Evolutionary conservation across 2,329 filamentous ascomycete species (phyloP).

Genomic region (Sclerotinia sclerotiorum): DNA sequence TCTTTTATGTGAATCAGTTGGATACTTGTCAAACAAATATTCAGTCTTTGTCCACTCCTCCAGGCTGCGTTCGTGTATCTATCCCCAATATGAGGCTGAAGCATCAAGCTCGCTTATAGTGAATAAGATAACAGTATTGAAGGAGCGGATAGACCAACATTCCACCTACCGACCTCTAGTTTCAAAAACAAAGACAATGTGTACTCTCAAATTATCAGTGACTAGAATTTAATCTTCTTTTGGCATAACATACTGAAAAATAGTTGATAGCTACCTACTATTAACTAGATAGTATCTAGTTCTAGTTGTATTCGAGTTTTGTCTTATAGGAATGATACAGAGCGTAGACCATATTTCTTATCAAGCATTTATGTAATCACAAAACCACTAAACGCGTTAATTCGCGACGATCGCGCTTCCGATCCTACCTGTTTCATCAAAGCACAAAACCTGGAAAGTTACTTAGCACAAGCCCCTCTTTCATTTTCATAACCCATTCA

Average conservation of each 20-base stretch:
- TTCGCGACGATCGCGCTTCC: constrained; percentile 11
- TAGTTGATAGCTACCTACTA: too few species aligned
- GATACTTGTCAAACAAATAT: not conserved
- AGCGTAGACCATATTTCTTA: not conserved
- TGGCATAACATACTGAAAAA: not conserved
- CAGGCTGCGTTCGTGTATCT: not conserved
- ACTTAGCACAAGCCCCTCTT: constrained; percentile 1
- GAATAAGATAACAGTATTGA: not conserved
- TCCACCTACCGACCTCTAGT: not conserved
- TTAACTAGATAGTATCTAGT: too few species aligned
- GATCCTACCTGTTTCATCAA: not conserved
- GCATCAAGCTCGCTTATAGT: not conserved
- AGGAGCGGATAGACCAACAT: not conserved
- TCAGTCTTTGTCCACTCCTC: not conserved
- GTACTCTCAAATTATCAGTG: not conserved
- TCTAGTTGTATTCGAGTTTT: too few species aligned
- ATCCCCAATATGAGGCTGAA: not conserved
- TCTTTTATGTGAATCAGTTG: not conserved
- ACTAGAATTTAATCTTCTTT: not conserved
- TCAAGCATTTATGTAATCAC: constrained; percentile 3
- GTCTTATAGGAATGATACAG: not conserved
- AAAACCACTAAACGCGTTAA: constrained; percentile 5
- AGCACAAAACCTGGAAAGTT: not conserved
- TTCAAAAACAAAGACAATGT: not conserved
- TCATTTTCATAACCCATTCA: constrained; percentile 15